Conservation (phyloP, 1,284 basidiomycete genomes). For the Cutaneotrichosporon cavernicola region DNA sequence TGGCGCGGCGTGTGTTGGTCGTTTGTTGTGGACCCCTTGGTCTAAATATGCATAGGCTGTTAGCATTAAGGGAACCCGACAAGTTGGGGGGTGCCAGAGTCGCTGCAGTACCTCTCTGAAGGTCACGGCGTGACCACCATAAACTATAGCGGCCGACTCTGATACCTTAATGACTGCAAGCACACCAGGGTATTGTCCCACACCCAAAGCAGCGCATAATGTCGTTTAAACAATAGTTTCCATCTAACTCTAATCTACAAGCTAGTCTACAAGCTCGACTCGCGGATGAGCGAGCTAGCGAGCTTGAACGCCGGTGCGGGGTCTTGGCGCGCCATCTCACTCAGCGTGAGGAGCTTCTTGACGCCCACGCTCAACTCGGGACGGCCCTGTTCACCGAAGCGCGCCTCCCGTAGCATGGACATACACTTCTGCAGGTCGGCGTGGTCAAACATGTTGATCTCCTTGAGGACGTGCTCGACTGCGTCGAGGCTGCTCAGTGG, state of each 20-base stretch:
- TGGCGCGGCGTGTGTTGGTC: no score
- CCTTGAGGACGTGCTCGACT: conserved; percentile 76
- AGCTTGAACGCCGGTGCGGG: conserved; percentile 74
- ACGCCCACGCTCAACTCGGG: conserved; percentile 69
- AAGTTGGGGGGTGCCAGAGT: no score
- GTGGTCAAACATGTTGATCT: conserved; percentile 80
- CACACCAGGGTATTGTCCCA: no score
- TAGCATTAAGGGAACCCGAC: no score
- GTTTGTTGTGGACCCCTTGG: no score
- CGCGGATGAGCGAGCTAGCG: conserved; percentile 63
- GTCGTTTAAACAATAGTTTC: no score
- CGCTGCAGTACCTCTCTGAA: no score
- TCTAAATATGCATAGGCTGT: no score
- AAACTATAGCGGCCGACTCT: no score
- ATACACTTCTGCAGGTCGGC: conserved; percentile 60
- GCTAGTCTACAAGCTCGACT: conserved; percentile 57
- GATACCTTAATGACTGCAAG: no score
- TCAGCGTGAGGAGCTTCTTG: conserved; percentile 86
- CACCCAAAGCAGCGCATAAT: no score
- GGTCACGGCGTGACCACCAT: no score
- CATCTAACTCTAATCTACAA: conserved; percentile 55
- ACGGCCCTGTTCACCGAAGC: conserved; percentile 63
- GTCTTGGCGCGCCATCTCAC: conserved; percentile 97
- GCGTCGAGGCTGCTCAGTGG: conserved; percentile 72
- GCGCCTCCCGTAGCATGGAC: conserved; percentile 69